Conservation (phyloP, 2,329 filamentous ascomycete species). For the Penicillium verrucosum region DNA sequence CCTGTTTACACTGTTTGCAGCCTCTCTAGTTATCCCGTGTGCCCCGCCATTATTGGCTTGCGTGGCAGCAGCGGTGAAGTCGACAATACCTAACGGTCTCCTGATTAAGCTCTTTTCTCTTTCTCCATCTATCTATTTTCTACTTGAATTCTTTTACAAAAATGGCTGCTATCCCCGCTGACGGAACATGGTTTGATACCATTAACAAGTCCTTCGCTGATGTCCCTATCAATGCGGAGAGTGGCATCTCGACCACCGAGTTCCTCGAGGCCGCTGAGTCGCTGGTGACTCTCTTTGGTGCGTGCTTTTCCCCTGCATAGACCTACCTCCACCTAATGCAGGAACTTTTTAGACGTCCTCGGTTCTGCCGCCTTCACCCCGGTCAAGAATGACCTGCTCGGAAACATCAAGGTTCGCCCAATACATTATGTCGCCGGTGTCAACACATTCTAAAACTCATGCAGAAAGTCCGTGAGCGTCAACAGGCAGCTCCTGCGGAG, state of each 20-base stretch:
- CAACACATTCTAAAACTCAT: conserved; percentile 10
- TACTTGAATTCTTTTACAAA: conserved; percentile 8
- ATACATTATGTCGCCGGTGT: neutral
- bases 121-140: conserved; percentile 6
- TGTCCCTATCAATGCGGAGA: conserved; percentile 72
- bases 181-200: conserved; percentile 79
- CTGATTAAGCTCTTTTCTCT: conserved; percentile 8
- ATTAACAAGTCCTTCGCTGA: conserved; percentile 79
- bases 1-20: conserved; percentile 29
- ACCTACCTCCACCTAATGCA: conserved; percentile 9
- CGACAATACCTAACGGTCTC: conserved; percentile 9
- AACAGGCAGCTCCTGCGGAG: conserved; percentile 71
- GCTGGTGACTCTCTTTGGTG: conserved; percentile 82
- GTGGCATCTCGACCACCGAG: conserved; percentile 75
- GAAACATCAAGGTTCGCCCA: conserved; percentile 76
- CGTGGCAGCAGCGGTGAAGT: conserved; percentile 33
- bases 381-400: conserved; percentile 86
- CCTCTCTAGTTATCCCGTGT: conserved; percentile 4
- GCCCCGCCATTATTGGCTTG: conserved; percentile 25
- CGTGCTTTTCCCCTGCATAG: conserved; percentile 14
- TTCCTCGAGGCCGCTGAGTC: conserved; percentile 91
- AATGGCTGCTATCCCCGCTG: conserved; percentile 53
- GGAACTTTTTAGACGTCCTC: conserved; percentile 50
- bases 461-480: conserved; percentile 85
- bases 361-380: conserved; percentile 74